phyloP scores from a whole-genome alignment of 176 grass and related monocot species.

The Bonia amplexicaulis region DNA sequence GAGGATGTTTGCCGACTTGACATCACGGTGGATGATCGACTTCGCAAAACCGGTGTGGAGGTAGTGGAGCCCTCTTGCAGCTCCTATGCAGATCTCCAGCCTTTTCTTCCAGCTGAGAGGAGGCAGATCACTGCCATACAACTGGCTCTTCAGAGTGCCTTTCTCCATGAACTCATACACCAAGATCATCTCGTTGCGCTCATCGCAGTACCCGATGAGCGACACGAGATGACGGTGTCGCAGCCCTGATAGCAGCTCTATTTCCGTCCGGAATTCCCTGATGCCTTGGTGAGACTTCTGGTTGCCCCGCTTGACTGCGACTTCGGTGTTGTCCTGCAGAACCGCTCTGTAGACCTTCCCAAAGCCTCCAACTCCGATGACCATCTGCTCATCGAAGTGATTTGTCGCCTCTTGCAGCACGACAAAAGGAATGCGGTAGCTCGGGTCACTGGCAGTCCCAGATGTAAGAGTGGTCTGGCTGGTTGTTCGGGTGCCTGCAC shows the following conservation, averaged over 20 bases:
- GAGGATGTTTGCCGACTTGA: slow-evolving; percentile 96
- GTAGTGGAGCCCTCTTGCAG: slow-evolving; percentile 94
- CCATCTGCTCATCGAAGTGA: slow-evolving; percentile 78
- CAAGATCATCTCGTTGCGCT: slow-evolving; percentile 86
- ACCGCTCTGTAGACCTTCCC: slow-evolving; percentile 91
- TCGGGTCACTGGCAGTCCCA: slow-evolving; percentile 48
- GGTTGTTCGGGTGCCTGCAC: slow-evolving; percentile 59
- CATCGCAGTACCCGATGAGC: slow-evolving; percentile 88
- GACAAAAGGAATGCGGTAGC: slow-evolving; percentile 71
- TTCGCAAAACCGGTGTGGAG: slow-evolving; percentile 88
- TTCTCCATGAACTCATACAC: slow-evolving; percentile 98
- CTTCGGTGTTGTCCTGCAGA: slow-evolving; percentile 58
- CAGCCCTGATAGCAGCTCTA: slow-evolving; percentile 82
- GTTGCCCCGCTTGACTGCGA: slow-evolving; percentile 93
- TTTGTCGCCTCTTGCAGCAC: slow-evolving; percentile 68
- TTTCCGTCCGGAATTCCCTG: slow-evolving; percentile 84
- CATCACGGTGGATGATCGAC: slow-evolving; percentile 91
- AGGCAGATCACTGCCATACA: slow-evolving; percentile 66
- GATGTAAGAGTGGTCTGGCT: slow-evolving; percentile 74
- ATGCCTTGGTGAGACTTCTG: slow-evolving; percentile 88
- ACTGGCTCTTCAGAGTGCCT: slow-evolving; percentile 79
- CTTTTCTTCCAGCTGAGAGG: slow-evolving; percentile 78
- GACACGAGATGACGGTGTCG: slow-evolving; percentile 89
- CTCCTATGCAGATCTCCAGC: slow-evolving; percentile 90
- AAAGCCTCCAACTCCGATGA: slow-evolving; percentile 86